Evolutionary conservation across 805 yeast species (phyloP).

Genomic region (Cyberlindnera samutprakarnensis): DNA sequence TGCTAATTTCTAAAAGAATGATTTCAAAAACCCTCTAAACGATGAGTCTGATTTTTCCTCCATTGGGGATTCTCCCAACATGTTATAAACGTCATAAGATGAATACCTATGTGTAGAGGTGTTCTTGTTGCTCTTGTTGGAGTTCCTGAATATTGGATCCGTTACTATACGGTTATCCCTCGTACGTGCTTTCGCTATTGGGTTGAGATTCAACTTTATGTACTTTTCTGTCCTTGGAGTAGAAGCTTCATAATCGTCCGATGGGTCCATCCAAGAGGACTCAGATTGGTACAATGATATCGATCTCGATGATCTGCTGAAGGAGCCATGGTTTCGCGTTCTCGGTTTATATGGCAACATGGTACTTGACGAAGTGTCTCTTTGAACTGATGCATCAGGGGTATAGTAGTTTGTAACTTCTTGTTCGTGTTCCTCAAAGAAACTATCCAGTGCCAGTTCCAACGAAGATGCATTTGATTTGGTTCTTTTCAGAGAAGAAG

Average conservation of each 20-base stretch:
- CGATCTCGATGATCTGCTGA: constrained; percentile 12
- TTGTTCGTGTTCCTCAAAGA: constrained; percentile 10
- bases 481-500: constrained; percentile 1
- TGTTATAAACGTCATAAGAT: constrained; percentile 19
- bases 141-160: constrained; percentile 10
- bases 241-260: constrained; percentile 8
- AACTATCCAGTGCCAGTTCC: constrained; percentile 18
- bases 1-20: no score
- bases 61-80: constrained; percentile 10
- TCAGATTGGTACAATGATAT: constrained; percentile 32
- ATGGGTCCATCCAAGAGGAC: constrained; percentile 48
- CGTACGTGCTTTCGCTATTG: constrained; percentile 7
- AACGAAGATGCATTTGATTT: constrained; percentile 16
- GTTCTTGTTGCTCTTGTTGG: neutral
- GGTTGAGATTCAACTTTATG: constrained; percentile 18
- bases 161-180: constrained; percentile 6
- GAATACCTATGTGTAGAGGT: constrained; percentile 10
- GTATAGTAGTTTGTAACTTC: constrained; percentile 11
- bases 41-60: constrained; percentile 12
- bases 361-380: no score
- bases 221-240: constrained; percentile 20
- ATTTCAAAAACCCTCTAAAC: constrained; percentile 15
- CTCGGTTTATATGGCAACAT: no score
- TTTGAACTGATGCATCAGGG: constrained; percentile 8
- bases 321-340: no score